A percentile compares a stretch with the other conserved stretches of the same genome.
Conservation (phyloP, 2,329 filamentous ascomycete genomes). For the Dactylonectria estremocensis region DNA sequence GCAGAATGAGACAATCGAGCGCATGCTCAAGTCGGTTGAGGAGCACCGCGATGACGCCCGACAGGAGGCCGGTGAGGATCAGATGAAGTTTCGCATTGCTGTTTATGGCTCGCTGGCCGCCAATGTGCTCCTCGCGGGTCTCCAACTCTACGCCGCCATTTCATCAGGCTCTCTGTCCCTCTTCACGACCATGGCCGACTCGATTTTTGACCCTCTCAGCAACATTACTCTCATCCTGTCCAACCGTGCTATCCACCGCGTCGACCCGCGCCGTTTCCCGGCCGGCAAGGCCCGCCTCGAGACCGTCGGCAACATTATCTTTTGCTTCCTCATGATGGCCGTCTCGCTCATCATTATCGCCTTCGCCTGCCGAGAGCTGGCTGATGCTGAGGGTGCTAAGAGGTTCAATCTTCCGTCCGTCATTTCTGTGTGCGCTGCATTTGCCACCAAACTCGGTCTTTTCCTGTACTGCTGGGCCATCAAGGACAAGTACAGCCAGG, state of each 20-base stretch:
- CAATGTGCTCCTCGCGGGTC: slow-evolving; percentile 82
- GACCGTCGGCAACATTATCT: slow-evolving; percentile 95
- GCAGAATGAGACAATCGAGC: slow-evolving; percentile 95
- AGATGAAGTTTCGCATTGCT: slow-evolving; percentile 80
- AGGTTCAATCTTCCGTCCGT: slow-evolving; percentile 86
- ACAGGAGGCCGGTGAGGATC: slow-evolving; percentile 85
- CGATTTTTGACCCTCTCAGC: slow-evolving; percentile 92
- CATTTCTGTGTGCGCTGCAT: slow-evolving; percentile 87
- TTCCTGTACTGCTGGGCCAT: slow-evolving; percentile 95
- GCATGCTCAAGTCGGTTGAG: slow-evolving; percentile 91
- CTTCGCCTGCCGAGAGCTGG: slow-evolving; percentile 83
- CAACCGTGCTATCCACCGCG: slow-evolving; percentile 88
- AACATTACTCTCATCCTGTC: slow-evolving; percentile 90
- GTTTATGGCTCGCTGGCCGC: slow-evolving; percentile 81
- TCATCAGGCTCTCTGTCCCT: slow-evolving; percentile 92
- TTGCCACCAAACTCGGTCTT: slow-evolving; percentile 84
- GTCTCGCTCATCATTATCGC: slow-evolving; percentile 95
- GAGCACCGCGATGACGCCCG: slow-evolving; percentile 88
- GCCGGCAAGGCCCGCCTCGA: slow-evolving; percentile 95
- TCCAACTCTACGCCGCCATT: slow-evolving; percentile 92
- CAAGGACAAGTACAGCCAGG: slow-evolving; percentile 91
- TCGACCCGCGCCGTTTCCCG: slow-evolving; percentile 89
- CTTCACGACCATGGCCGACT: slow-evolving; percentile 97
- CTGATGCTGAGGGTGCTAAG: slow-evolving; percentile 68
- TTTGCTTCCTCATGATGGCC: slow-evolving; percentile 95